Conservation (phyloP, 2,329 filamentous ascomycete genomes). For the Trichophyton schoenleinii region DNA sequence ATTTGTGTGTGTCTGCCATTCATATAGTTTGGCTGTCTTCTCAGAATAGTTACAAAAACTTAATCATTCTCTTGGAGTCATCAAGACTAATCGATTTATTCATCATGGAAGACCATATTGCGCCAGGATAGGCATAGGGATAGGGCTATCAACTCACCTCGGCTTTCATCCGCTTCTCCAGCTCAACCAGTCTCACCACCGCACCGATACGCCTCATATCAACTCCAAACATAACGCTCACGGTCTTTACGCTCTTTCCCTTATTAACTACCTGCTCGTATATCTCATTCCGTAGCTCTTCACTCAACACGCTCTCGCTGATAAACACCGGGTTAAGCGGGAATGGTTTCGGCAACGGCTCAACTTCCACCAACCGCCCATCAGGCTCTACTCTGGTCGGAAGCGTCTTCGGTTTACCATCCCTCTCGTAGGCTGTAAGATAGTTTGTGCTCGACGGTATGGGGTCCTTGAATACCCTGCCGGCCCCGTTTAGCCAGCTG, state of each 20-base stretch:
- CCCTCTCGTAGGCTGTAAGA: constrained; percentile 40
- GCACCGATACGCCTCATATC: constrained; percentile 77
- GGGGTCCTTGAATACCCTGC: constrained; percentile 37
- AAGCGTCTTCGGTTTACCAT: too few species aligned
- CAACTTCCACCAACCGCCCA: too few species aligned
- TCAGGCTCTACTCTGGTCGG: too few species aligned
- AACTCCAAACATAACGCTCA: constrained; percentile 64
- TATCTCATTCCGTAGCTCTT: constrained; percentile 59
- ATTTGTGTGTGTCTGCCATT: not conserved
- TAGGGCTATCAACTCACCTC: constrained; percentile 49
- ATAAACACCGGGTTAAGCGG: constrained; percentile 60
- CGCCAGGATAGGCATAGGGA: not conserved
- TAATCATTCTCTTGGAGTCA: constrained; percentile 55
- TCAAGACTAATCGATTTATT: constrained; percentile 98
- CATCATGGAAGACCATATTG: constrained; percentile 42
- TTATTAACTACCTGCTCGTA: constrained; percentile 54
- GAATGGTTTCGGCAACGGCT: constrained; percentile 45
- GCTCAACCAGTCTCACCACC: constrained; percentile 70
- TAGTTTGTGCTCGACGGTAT: constrained; percentile 43
- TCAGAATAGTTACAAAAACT: constrained; percentile 65
- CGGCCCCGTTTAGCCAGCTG: constrained; percentile 45
- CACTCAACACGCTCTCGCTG: constrained; percentile 61
- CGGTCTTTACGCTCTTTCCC: constrained; percentile 58
- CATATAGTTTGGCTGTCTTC: constrained; percentile 8
- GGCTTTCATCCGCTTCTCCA: constrained; percentile 65